Evolutionary conservation across 169 alveolate species (phyloP).

Genomic region (Cyclospora cayetanensis): DNA sequence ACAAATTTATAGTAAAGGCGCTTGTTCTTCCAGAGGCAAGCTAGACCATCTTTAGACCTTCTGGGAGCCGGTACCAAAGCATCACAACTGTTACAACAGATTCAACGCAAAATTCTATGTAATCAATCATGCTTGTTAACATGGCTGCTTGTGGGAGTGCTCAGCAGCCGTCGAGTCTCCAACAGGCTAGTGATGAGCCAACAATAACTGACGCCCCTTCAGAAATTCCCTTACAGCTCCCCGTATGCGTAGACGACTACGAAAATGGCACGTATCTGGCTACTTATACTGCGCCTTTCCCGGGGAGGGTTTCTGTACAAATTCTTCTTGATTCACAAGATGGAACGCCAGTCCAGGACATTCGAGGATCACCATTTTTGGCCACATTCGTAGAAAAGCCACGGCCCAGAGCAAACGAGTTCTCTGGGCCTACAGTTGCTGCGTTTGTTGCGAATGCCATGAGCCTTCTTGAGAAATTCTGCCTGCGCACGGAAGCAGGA

Average conservation of each 20-base stretch:
- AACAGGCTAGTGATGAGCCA: background rate
- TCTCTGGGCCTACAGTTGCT: conserved; percentile 88
- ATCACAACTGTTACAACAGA: no score
- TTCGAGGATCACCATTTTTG: conserved; percentile 94
- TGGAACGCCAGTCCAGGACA: conserved; percentile 76
- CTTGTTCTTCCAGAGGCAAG: conserved; percentile 40
- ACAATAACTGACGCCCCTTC: no score
- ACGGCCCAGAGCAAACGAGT: conserved; percentile 85
- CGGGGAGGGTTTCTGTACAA: conserved; percentile 82
- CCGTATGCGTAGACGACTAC: conserved; percentile 65
- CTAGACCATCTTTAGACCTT: background rate
- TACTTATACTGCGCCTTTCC: conserved; percentile 77
- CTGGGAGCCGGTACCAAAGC: no score
- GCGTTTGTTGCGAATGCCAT: conserved; percentile 82
- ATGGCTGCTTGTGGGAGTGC: background rate
- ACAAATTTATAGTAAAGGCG: conserved; percentile 83
- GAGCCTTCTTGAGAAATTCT: conserved; percentile 82
- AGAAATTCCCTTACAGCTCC: conserved; percentile 22
- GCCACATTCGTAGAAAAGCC: conserved; percentile 83
- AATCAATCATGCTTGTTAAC: no score
- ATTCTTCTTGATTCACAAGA: conserved; percentile 91
- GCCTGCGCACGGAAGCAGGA: conserved; percentile 81
- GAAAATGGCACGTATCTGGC: conserved; percentile 79
- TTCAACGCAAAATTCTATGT: no score
- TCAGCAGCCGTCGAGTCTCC: background rate